Percentiles rank a stretch among this genome's conserved stretches.
Evolutionary conservation across 192 early-diverging fungal genomes (phyloP).

Genomic region (Linderina pennispora): DNA sequence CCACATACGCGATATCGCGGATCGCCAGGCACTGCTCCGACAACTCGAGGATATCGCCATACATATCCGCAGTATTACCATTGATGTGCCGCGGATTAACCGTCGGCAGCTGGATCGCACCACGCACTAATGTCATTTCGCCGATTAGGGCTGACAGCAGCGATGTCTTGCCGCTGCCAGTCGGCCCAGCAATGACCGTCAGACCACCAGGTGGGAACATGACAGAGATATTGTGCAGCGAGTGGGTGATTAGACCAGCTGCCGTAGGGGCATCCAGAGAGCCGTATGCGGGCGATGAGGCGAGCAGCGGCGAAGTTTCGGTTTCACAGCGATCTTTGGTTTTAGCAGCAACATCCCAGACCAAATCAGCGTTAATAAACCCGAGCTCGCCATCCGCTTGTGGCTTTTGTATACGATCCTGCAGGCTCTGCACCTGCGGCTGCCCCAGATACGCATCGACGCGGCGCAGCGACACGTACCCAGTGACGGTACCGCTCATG

Average conservation of each 20-base stretch:
- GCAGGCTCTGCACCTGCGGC: conserved; percentile 54
- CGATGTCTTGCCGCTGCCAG: conserved; percentile 84
- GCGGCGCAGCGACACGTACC: conserved; percentile 57
- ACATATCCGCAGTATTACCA: conserved; percentile 17
- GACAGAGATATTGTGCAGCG: conserved; percentile 55
- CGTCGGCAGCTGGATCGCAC: conserved; percentile 21
- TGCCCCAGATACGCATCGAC: conserved; percentile 72
- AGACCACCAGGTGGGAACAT: conserved; percentile 61
- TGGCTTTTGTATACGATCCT: conserved; percentile 18
- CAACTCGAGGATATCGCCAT: conserved; percentile 44
- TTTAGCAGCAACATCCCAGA: conserved; percentile 11
- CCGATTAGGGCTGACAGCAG: conserved; percentile 74
- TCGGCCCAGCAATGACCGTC: conserved; percentile 73
- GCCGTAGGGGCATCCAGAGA: conserved; percentile 1
- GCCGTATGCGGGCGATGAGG: background rate
- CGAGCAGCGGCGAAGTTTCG: background rate
- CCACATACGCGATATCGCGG: conserved; percentile 73
- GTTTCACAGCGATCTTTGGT: background rate
- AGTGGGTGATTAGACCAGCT: conserved; percentile 26
- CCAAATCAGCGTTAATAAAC: conserved; percentile 25
- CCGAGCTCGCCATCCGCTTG: conserved; percentile 4
- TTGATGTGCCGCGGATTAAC: background rate
- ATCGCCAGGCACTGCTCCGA: conserved; percentile 31
- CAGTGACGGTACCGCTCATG: conserved; percentile 53
- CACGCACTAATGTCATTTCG: conserved; percentile 54